Conservation (phyloP, 2,329 filamentous ascomycete species). For the Fusarium armeniacum region DNA sequence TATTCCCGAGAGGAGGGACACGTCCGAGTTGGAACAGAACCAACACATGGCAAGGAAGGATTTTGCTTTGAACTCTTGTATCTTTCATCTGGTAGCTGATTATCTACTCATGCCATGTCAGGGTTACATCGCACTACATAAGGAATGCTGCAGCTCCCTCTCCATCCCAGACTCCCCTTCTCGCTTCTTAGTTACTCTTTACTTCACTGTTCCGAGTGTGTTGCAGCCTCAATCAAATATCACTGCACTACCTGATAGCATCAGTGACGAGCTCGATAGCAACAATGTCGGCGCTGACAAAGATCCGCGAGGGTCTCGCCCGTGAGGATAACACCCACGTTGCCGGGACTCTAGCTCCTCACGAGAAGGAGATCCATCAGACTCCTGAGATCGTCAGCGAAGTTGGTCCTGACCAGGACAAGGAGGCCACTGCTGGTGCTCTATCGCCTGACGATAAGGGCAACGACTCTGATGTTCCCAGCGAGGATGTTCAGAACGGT, state of each 20-base stretch:
- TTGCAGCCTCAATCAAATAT: conserved; percentile 8
- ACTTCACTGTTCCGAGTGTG: conserved; percentile 9
- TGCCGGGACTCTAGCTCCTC: conserved; percentile 24
- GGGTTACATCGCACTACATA: conserved; percentile 36
- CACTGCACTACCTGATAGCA: conserved; percentile 10
- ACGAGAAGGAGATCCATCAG: conserved; percentile 28
- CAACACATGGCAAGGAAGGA: conserved; percentile 15
- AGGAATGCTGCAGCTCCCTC: conserved; percentile 22
- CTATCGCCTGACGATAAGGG: conserved; percentile 19
- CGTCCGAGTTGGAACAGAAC: conserved; percentile 14
- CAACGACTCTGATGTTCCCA: conserved; percentile 32
- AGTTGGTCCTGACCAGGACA: conserved; percentile 19
- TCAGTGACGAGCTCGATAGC: conserved; percentile 12
- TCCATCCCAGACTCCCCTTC: background rate
- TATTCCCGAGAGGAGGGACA: conserved; percentile 3
- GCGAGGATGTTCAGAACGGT: conserved; percentile 53
- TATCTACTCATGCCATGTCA: conserved; percentile 18
- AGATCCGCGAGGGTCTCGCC: conserved; percentile 34
- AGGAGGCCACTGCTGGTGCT: conserved; percentile 30
- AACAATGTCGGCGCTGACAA: conserved; percentile 40
- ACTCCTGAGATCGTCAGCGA: conserved; percentile 14
- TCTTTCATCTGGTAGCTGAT: background rate
- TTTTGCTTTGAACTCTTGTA: background rate
- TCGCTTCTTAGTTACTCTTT: conserved; percentile 1
- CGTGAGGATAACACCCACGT: conserved; percentile 32